Conservation (phyloP, 1,139 yeast genomes). For the Debaryomyces psychrophilus region DNA sequence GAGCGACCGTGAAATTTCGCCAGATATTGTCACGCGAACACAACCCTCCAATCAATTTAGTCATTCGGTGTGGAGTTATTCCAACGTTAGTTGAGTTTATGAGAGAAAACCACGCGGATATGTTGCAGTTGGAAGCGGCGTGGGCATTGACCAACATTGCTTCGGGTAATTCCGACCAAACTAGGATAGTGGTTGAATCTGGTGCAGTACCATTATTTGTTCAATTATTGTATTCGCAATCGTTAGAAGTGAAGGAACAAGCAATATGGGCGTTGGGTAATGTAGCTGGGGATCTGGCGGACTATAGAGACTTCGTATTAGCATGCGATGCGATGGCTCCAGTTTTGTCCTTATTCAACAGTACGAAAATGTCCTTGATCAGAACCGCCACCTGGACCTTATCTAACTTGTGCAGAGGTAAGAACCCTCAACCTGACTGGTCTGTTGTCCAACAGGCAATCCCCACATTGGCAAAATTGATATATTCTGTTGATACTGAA, state of each 20-base stretch:
- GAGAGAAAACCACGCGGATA: constrained; percentile 75
- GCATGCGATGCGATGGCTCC: constrained; percentile 88
- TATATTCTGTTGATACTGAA: constrained; percentile 89
- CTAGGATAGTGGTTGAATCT: constrained; percentile 85
- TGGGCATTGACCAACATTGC: constrained; percentile 99
- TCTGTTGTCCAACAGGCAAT: constrained; percentile 78
- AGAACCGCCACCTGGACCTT: constrained; percentile 99
- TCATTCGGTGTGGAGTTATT: constrained; percentile 90
- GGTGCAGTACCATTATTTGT: constrained; percentile 95
- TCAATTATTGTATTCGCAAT: constrained; percentile 73
- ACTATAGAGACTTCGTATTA: constrained; percentile 86
- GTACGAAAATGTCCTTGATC: constrained; percentile 82
- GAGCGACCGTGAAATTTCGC: constrained; percentile 90
- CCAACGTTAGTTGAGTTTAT: constrained; percentile 88
- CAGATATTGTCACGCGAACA: constrained; percentile 92
- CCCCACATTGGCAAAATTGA: constrained; percentile 89
- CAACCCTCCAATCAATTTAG: constrained; percentile 96
- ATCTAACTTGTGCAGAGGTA: constrained; percentile 95
- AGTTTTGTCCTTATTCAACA: constrained; percentile 73
- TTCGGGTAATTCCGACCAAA: constrained; percentile 90
- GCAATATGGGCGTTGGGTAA: constrained; percentile 99
- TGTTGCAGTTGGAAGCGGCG: constrained; percentile 95
- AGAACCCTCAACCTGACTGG: constrained; percentile 97
- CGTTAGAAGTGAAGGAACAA: constrained; percentile 93
- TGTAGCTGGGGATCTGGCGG: constrained; percentile 95